Evolutionary conservation across 768 basidiomycete species (phyloP).

Genomic region (Podaxis pistillaris): DNA sequence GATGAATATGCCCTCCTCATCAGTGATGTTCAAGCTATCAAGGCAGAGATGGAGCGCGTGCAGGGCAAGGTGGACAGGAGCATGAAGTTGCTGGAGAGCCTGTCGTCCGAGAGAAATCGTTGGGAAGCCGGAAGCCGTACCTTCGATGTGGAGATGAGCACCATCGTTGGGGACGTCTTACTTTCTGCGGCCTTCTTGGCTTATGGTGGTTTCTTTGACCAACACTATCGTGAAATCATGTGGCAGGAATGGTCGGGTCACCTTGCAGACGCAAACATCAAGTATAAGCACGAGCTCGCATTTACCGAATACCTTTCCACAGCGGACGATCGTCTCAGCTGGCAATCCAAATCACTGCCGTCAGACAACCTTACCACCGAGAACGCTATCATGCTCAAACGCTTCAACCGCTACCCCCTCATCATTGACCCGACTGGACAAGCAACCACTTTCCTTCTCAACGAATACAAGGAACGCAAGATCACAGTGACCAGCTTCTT

Average conservation of each 20-base stretch:
- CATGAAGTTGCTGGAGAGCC: constrained; percentile 89
- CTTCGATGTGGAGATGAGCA: constrained; percentile 98
- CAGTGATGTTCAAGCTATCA: constrained; percentile 96
- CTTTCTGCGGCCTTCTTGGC: constrained; percentile 96
- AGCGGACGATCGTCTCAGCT: constrained; percentile 91
- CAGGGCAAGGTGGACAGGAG: constrained; percentile 96
- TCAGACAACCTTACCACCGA: constrained; percentile 95
- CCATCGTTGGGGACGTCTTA: constrained; percentile 95
- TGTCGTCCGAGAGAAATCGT: constrained; percentile 90
- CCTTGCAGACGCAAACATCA: constrained; percentile 84
- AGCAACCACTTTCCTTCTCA: constrained; percentile 90
- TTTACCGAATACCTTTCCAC: constrained; percentile 96
- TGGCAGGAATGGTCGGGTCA: constrained; percentile 95
- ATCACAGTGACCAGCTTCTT: constrained; percentile 98
- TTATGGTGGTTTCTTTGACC: constrained; percentile 98
- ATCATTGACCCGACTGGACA: constrained; percentile 99
- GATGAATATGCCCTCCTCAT: constrained; percentile 97
- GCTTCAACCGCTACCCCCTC: constrained; percentile 95
- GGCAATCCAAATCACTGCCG: constrained; percentile 96
- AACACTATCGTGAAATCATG: constrained; percentile 95
- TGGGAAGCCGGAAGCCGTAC: constrained; percentile 96
- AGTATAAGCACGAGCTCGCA: constrained; percentile 89
- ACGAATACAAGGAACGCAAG: constrained; percentile 94
- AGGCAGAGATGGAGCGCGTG: constrained; percentile 96
- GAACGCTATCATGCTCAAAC: constrained; percentile 99